Conservation (phyloP, 78 protist species). For the Polysphondylium violaceum region DNA sequence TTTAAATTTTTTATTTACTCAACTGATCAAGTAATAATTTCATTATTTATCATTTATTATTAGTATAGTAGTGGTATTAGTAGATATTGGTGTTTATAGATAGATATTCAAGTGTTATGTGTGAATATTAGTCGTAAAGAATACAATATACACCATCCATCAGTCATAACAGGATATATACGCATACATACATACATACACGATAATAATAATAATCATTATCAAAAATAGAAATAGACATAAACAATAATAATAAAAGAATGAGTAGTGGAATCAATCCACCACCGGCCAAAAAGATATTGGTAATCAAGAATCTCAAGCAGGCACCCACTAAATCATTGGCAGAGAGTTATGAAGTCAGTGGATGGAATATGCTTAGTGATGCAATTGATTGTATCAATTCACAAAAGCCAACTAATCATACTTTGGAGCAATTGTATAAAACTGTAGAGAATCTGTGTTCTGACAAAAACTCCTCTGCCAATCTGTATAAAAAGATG, state of each 20-base stretch:
- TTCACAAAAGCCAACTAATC: constrained; percentile 7
- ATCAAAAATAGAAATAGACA: not conserved
- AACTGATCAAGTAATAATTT: too few relatives aligned
- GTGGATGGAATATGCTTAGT: constrained; percentile 54
- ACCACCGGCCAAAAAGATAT: constrained; percentile 50
- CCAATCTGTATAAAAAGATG: constrained; percentile 27
- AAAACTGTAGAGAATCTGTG: constrained; percentile 71
- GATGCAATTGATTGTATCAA: constrained; percentile 51
- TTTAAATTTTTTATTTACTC: too few relatives aligned
- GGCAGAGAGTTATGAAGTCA: constrained; percentile 57
- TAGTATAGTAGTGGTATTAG: too few relatives aligned
- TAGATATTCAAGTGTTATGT: too few relatives aligned
- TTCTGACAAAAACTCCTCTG: constrained; percentile 8
- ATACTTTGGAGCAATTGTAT: constrained; percentile 66
- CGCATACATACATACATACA: too few relatives aligned
- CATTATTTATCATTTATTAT: too few relatives aligned
- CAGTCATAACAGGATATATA: too few relatives aligned
- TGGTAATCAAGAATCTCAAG: constrained; percentile 73
- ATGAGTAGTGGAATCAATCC: not conserved
- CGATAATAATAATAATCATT: too few relatives aligned
- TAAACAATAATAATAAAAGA: constrained; percentile 19
- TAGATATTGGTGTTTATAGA: too few relatives aligned
- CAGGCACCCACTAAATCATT: constrained; percentile 21
- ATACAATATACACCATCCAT: too few relatives aligned
- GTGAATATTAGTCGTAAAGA: too few relatives aligned